A percentile compares a stretch with the other conserved stretches of the same genome.
These are phyloP conservation scores for Lepidium didymum DNA, from an alignment of 345 rosid genomes.

Conservation along the genomic window DNA sequence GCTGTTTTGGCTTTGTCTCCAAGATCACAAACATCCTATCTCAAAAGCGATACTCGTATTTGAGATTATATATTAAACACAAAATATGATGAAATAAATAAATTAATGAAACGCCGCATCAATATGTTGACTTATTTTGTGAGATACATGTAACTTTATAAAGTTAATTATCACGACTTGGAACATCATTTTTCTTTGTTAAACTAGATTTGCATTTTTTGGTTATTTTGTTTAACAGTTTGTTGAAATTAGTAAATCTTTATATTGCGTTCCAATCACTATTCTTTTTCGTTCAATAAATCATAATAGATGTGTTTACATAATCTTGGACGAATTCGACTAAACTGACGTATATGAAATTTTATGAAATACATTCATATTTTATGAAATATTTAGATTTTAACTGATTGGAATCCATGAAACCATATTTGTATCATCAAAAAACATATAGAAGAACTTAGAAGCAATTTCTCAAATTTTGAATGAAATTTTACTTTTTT, in stretches of 20 bases:
- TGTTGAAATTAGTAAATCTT: background rate
- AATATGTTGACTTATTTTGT: background rate
- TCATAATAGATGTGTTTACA: too few relatives aligned
- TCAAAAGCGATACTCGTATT: background rate
- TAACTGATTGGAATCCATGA: too few relatives aligned
- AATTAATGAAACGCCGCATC: background rate
- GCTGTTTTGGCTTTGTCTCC: constrained; percentile 10
- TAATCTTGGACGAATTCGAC: too few relatives aligned
- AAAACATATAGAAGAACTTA: too few relatives aligned
- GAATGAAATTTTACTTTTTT: too few relatives aligned
- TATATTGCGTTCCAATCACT: background rate
- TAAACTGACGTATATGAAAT: too few relatives aligned
- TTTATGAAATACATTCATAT: too few relatives aligned
- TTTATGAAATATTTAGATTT: too few relatives aligned
- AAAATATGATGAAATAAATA: background rate
- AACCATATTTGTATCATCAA: too few relatives aligned
- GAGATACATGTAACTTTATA: background rate
- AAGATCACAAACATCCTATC: constrained; percentile 15
- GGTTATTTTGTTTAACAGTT: background rate
- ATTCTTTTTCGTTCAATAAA: too few relatives aligned
- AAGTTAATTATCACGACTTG: background rate
- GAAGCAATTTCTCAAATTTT: too few relatives aligned
- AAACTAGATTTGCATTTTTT: background rate
- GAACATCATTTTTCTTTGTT: background rate
- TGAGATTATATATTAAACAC: background rate